Base-by-base conservation (phyloP, 495 filamentous ascomycete species). In the Penicillium chermesinum region DNA sequence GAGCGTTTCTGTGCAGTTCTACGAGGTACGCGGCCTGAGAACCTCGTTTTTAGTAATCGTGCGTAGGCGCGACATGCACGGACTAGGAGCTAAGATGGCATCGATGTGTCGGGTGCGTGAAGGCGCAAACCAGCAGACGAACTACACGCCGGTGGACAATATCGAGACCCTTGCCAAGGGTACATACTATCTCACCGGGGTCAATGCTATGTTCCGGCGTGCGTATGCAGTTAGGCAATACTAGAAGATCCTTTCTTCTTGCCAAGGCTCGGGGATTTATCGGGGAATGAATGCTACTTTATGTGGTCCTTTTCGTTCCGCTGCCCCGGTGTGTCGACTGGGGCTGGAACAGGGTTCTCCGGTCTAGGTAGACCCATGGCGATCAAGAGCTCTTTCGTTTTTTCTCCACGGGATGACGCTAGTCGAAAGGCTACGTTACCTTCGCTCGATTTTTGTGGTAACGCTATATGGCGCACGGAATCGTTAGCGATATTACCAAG, bases 121-220 rank as follows among this genome's bases (percentile, higher is more conserved):
- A 71, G 75, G 83, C 64, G 89, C 87, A 46, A 88, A 94, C 63
- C 76, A 91, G 48, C 77, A 91, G 72, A 91, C 88, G 69, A 60
- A 76, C 66, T 93, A 82, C 66, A 78, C 66, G 25, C 88, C 89
- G 32, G 58, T 70, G 38, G 88, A 89, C 42, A 78, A 78, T 20
- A 54, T 76, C 4, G 82, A 85, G 7, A 83, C 77, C 46, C 76
- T 94, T 17, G 61, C 71, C 41, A 72, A 75, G 41, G 85, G 83
- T 21, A 83, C 85, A 6, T 93, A 91, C 69, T 94, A 91, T 68
- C 74, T 93, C 40, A 79, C 78, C 47, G 73, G 75, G 41, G 71
- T 94, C 22, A 87, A 94, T 56, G 86, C 84, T 55, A 87, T 88
- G 83, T 95, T 88, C 81, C 79, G 85, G 63, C 76, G 88, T 45